Conservation (phyloP, 495 filamentous ascomycete genomes). For the Penicillium riverlandense region DNA sequence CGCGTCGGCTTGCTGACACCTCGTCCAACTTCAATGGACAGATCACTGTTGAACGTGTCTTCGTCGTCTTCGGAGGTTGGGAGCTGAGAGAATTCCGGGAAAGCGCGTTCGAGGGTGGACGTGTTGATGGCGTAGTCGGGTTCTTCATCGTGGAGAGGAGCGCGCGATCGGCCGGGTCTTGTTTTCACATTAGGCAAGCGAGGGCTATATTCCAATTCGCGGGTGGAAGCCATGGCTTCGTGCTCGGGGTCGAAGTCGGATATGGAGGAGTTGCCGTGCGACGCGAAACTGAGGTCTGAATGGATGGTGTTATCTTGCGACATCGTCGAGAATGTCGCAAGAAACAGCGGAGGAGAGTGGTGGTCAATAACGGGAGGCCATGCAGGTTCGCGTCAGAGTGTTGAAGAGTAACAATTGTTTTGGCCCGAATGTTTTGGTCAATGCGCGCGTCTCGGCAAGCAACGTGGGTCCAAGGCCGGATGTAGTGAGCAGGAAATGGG, state of each 20-base stretch:
- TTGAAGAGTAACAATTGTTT: slow-evolving; percentile 3
- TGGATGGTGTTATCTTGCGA: slow-evolving; percentile 23
- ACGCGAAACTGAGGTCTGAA: slow-evolving; percentile 15
- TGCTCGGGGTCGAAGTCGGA: slow-evolving; percentile 48
- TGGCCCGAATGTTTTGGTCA: slow-evolving; percentile 9
- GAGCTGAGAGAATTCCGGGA: slow-evolving; percentile 52
- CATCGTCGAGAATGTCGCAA: slow-evolving; percentile 15
- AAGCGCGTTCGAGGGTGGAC: slow-evolving; percentile 53
- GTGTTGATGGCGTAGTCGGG: slow-evolving; percentile 52
- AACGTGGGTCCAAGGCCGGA: neutral
- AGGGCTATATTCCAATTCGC: slow-evolving; percentile 35
- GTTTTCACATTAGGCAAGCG: slow-evolving; percentile 30
- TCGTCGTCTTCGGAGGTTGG: slow-evolving; percentile 33
- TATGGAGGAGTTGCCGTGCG: slow-evolving; percentile 25
- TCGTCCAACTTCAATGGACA: slow-evolving; percentile 41
- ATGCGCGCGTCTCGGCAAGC: slow-evolving; percentile 10
- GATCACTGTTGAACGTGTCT: slow-evolving; percentile 22
- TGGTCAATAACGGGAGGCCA: slow-evolving; percentile 3
- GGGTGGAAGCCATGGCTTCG: slow-evolving; percentile 44
- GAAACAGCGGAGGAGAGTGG: neutral
- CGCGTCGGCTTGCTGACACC: slow-evolving; percentile 27
- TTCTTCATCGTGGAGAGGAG: slow-evolving; percentile 22
- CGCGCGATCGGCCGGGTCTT: slow-evolving; percentile 17
- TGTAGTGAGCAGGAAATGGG: neutral
- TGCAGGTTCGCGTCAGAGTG: neutral